Conservation (phyloP, 805 yeast genomes). For the Yarrowia divulgata region DNA sequence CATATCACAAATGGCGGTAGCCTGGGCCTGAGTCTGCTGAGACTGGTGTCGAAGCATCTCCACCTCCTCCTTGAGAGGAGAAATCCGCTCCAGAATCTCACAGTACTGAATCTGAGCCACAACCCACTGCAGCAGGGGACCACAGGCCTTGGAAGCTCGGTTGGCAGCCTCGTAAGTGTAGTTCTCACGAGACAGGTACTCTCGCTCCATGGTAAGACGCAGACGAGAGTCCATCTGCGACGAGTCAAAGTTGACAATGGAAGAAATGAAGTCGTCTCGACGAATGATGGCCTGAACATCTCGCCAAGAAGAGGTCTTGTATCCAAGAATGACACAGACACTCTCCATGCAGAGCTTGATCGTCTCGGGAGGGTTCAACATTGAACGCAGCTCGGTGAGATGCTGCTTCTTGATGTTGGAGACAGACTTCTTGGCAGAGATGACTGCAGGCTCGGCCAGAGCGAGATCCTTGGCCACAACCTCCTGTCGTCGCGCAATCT, state of each 20-base stretch:
- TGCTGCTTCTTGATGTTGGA: slow-evolving; percentile 92
- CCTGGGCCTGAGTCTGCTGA: slow-evolving; percentile 67
- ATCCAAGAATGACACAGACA: slow-evolving; percentile 83
- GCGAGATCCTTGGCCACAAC: slow-evolving; percentile 70
- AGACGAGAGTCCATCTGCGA: slow-evolving; percentile 61
- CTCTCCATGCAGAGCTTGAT: slow-evolving; percentile 87
- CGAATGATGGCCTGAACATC: slow-evolving; percentile 83
- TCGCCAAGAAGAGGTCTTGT: slow-evolving; percentile 70
- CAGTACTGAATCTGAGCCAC: slow-evolving; percentile 86
- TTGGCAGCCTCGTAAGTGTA: slow-evolving; percentile 77
- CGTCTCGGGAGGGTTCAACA: slow-evolving; percentile 89
- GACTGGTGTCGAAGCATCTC: slow-evolving; percentile 64
- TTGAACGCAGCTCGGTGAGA: slow-evolving; percentile 84
- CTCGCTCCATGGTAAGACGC: slow-evolving; percentile 62
- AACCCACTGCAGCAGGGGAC: slow-evolving; percentile 89
- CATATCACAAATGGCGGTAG: slow-evolving; percentile 82
- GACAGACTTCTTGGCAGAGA: slow-evolving; percentile 88
- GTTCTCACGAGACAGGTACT: slow-evolving; percentile 67
- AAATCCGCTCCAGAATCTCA: slow-evolving; percentile 69
- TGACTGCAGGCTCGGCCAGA: slow-evolving; percentile 80
- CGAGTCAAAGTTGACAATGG: slow-evolving; percentile 76
- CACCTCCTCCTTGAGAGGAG: slow-evolving; percentile 77
- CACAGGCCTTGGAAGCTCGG: slow-evolving; percentile 94
- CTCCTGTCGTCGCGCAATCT: slow-evolving; percentile 61
- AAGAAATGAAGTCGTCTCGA: slow-evolving; percentile 84